Evolutionary conservation across 345 rosid genomes (phyloP).

Genomic region (Salix arbutifolia): DNA sequence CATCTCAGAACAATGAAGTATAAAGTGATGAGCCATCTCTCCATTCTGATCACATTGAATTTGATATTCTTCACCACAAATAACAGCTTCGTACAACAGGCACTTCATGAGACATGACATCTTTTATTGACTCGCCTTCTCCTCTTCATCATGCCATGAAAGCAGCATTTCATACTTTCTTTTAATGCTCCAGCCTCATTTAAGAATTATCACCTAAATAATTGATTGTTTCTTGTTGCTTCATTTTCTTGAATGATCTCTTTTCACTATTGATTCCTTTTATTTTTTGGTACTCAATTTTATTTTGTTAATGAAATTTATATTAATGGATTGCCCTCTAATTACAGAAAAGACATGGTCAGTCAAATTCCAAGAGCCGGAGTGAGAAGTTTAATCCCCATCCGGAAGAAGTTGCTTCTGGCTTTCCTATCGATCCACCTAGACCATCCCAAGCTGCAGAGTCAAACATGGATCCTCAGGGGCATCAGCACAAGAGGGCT

Average conservation of each 20-base stretch:
- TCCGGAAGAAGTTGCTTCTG: constrained; percentile 96
- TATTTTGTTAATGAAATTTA: neutral
- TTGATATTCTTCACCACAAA: neutral
- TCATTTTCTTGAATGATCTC: neutral
- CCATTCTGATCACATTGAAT: neutral
- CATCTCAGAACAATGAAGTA: neutral
- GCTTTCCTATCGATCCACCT: constrained; percentile 97
- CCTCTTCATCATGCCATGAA: neutral
- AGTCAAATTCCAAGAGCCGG: constrained; percentile 70
- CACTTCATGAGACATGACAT: neutral
- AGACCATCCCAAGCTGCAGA: constrained; percentile 77
- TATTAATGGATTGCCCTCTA: neutral
- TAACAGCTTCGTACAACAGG: neutral
- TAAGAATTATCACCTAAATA: neutral
- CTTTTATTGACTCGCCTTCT: neutral
- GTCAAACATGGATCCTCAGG: constrained; percentile 51
- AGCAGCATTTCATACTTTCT: neutral
- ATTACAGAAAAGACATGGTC: constrained; percentile 79
- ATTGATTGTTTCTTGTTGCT: neutral
- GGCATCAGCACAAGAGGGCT: constrained; percentile 69
- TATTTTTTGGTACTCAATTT: neutral
- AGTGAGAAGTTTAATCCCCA: constrained; percentile 97
- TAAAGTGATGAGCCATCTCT: neutral
- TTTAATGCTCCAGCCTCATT: neutral
- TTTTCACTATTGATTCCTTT: neutral